Evolutionary conservation across 164 flowering plant genomes (phyloP).

Genomic region (Magnolia changhungtana): DNA sequence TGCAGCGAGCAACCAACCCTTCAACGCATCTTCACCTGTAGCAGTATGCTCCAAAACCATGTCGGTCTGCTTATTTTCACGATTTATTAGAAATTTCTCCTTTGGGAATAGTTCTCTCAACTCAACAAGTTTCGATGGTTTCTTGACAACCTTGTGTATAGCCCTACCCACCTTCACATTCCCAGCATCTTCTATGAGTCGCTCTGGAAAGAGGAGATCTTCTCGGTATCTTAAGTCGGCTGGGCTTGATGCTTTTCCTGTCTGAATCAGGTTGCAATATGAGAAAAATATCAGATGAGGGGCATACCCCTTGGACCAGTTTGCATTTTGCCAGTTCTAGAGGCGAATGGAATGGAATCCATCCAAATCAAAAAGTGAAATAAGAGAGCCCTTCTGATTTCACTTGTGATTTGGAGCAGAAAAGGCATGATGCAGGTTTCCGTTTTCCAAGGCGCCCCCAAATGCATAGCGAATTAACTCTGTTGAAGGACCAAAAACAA

Average conservation of each 20-base stretch:
- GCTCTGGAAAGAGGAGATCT: slow-evolving; percentile 76
- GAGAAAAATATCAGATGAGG: background rate
- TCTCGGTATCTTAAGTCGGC: slow-evolving; percentile 84
- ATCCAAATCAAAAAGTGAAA: background rate
- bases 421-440: background rate
- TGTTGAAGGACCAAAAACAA: background rate
- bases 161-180: slow-evolving; percentile 73
- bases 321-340: background rate
- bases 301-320: background rate
- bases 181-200: slow-evolving; percentile 79
- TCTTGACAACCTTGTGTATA: slow-evolving; percentile 46
- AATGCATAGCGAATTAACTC: background rate
- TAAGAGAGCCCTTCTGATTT: background rate
- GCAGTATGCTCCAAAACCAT: slow-evolving; percentile 77
- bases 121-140: slow-evolving; percentile 55
- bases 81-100: slow-evolving; percentile 67
- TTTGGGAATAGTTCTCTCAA: slow-evolving; percentile 55
- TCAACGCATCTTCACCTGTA: slow-evolving; percentile 87
- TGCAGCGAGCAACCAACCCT: slow-evolving; percentile 96
- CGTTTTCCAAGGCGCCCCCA: background rate
- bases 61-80: slow-evolving; percentile 49
- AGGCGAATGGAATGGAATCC: background rate
- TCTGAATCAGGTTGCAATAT: slow-evolving; percentile 32
- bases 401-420: background rate
- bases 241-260: slow-evolving; percentile 71